phyloP scores from a whole-genome alignment of 164 flowering plant genomes.

The Chloranthus sessilifolius region DNA sequence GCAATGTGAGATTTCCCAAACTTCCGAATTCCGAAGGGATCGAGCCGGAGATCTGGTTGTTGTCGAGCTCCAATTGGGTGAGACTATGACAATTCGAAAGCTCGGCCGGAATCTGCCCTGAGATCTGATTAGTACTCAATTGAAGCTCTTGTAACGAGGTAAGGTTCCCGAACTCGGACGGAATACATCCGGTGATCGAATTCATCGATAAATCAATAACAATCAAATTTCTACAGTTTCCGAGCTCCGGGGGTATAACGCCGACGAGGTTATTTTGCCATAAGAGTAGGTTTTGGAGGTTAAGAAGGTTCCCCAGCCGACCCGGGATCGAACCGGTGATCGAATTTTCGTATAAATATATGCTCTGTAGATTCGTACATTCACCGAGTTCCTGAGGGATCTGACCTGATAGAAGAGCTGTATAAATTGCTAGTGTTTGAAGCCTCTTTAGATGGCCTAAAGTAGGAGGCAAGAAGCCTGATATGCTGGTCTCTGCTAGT shows the following conservation, averaged over 20 bases:
- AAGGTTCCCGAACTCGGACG: conserved; percentile 56
- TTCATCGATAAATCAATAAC: conserved; percentile 81
- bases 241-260: conserved; percentile 67
- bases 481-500: conserved; percentile 83
- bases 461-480: conserved; percentile 67
- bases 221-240: conserved; percentile 52
- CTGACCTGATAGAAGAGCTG: conserved; percentile 67
- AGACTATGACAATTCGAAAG: conserved; percentile 56
- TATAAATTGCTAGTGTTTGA: conserved; percentile 76
- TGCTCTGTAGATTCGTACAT: conserved; percentile 68
- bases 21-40: conserved; percentile 62
- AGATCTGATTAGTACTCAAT: conserved; percentile 66
- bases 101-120: conserved; percentile 69
- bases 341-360: conserved; percentile 83
- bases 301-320: conserved; percentile 49
- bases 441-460: conserved; percentile 64
- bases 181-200: conserved; percentile 64
- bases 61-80: conserved; percentile 80
- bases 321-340: conserved; percentile 71
- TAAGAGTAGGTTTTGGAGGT: conserved; percentile 60
- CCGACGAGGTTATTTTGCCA: conserved; percentile 96
- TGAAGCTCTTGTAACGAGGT: conserved; percentile 62
- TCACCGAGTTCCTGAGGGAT: conserved; percentile 85
- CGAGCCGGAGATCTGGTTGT: conserved; percentile 71
- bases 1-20: conserved; percentile 54